phyloP scores from a whole-genome alignment of 2,329 filamentous ascomycete genomes.

The Microdochium paspali region DNA sequence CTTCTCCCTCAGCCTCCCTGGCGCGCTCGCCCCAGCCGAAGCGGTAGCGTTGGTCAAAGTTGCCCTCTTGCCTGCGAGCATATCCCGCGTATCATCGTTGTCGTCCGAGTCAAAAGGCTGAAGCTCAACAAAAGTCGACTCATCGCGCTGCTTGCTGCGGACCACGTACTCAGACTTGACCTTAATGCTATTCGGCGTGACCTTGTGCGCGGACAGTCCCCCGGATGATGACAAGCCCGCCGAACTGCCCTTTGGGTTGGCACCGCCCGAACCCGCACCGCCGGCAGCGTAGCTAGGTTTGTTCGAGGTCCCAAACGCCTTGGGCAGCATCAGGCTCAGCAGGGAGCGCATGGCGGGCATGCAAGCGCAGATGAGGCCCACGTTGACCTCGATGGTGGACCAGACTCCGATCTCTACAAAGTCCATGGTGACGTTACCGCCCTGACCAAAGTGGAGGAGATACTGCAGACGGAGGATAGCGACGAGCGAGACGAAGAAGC shows the following conservation, averaged over 20 bases:
- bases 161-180: conserved; percentile 20
- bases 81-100: not conserved
- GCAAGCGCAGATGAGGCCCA: conserved; percentile 21
- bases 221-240: not conserved
- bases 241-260: not conserved
- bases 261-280: not conserved
- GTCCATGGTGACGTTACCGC: conserved; percentile 16
- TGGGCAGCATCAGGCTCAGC: conserved; percentile 15
- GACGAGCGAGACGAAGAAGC: conserved; percentile 21
- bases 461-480: conserved; percentile 17
- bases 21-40: not conserved
- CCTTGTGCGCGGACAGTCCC: not conserved
- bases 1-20: not conserved
- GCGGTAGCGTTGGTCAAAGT: not conserved
- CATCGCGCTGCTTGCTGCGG: conserved; percentile 9
- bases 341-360: conserved; percentile 21
- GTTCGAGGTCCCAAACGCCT: conserved; percentile 13
- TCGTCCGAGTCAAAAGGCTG: not conserved
- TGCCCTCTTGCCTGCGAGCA: not conserved
- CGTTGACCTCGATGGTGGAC: conserved; percentile 22
- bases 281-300: not conserved
- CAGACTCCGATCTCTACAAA: conserved; percentile 19
- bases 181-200: conserved; percentile 11
- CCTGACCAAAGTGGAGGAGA: conserved; percentile 15
- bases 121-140: conserved; percentile 4